These are phyloP conservation scores for Sicyos edulis DNA, from an alignment of 306 rosid species.

Conservation along the genomic window DNA sequence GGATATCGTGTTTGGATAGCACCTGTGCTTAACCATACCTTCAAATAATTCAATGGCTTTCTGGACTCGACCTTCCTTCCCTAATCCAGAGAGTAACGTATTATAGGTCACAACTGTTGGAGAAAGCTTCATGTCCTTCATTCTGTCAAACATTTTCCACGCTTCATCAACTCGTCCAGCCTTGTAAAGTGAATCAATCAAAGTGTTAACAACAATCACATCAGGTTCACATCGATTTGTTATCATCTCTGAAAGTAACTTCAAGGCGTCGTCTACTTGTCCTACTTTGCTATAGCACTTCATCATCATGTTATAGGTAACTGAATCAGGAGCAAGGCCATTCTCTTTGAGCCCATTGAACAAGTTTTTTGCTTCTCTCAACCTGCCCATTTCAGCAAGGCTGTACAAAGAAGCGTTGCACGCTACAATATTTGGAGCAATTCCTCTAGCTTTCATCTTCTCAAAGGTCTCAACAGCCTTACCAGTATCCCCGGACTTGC, in stretches of 20 bases:
- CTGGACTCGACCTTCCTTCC: constrained; percentile 66
- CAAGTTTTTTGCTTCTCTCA: constrained; percentile 61
- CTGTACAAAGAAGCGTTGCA: constrained; percentile 78
- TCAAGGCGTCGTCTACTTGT: constrained; percentile 61
- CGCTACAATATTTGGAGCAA: constrained; percentile 74
- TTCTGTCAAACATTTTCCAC: constrained; percentile 72
- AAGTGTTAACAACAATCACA: constrained; percentile 63
- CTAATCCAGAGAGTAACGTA: constrained; percentile 71
- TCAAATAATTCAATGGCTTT: constrained; percentile 59
- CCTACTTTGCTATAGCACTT: constrained; percentile 87
- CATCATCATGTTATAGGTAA: constrained; percentile 88
- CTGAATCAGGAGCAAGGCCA: constrained; percentile 80
- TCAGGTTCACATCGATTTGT: constrained; percentile 73
- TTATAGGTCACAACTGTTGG: constrained; percentile 92
- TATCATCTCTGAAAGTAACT: constrained; percentile 65
- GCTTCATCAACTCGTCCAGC: constrained; percentile 75
- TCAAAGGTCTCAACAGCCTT: constrained; percentile 71
- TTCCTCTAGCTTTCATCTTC: constrained; percentile 72
- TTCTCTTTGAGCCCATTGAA: constrained; percentile 57
- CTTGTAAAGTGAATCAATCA: constrained; percentile 86
- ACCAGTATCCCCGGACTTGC: constrained; percentile 71
- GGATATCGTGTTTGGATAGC: constrained; percentile 74
- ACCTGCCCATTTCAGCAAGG: constrained; percentile 70
- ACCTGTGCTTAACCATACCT: constrained; percentile 60
- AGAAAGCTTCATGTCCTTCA: constrained; percentile 75